phyloP scores from a whole-genome alignment of 2,329 filamentous ascomycete species.

The Colletotrichum sp. region DNA sequence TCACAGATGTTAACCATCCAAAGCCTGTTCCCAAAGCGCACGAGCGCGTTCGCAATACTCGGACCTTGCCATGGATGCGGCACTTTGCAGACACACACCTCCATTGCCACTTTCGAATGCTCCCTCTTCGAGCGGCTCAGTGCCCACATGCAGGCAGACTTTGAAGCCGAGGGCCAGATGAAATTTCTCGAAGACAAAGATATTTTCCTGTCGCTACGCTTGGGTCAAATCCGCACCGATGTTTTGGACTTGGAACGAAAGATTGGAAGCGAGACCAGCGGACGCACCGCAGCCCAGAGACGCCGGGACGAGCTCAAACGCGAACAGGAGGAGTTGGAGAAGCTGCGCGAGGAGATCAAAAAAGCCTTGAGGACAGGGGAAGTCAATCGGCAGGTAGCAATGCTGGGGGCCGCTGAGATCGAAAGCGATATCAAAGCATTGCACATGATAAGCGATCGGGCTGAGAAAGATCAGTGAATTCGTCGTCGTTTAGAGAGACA shows the following conservation, averaged over 20 bases:
- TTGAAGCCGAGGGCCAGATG: neutral
- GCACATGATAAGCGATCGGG: neutral
- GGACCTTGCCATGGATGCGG: neutral
- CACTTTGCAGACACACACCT: neutral
- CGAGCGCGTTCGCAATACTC: neutral
- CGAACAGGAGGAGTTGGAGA: neutral
- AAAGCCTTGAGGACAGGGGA: neutral
- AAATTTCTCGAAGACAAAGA: neutral
- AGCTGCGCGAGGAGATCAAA: neutral
- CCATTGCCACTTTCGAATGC: neutral
- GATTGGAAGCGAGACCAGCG: neutral
- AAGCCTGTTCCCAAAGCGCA: neutral
- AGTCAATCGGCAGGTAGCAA: neutral
- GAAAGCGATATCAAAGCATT: neutral
- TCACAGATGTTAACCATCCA: neutral
- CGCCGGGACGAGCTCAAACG: neutral
- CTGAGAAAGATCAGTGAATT: neutral
- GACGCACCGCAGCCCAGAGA: neutral
- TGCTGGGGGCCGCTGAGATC: neutral
- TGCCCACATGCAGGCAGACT: neutral
- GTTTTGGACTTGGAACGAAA: neutral
- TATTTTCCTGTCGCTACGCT: fast-evolving
- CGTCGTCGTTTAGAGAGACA: neutral
- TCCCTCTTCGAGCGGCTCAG: neutral
- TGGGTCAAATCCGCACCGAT: neutral